phyloP scores from a whole-genome alignment of 2,329 filamentous ascomycete species.

The Acrocalymma vagum region DNA sequence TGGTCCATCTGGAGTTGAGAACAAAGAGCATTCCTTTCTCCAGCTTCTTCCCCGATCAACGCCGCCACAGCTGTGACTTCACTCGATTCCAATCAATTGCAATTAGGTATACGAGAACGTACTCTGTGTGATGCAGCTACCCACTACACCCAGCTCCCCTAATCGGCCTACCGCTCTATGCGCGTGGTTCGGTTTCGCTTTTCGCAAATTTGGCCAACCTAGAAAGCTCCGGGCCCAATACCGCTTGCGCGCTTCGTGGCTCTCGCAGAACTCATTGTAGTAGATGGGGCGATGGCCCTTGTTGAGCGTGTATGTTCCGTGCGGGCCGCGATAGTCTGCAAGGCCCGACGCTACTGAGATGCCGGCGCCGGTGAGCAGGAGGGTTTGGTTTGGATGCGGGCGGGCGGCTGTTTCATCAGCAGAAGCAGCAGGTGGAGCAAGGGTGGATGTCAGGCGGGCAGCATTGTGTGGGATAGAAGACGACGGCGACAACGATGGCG shows the following conservation, averaged over 20 bases:
- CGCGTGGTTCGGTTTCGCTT: conserved; percentile 79
- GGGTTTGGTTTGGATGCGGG: conserved; percentile 56
- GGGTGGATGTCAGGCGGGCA: too few relatives aligned
- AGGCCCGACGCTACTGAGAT: conserved; percentile 93
- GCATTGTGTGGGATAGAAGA: too few relatives aligned
- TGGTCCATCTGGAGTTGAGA: too few relatives aligned
- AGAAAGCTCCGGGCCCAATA: conserved; percentile 97
- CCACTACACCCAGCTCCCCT: conserved; percentile 75
- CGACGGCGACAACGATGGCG: background rate
- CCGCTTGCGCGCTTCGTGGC: conserved; percentile 84
- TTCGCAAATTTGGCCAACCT: conserved; percentile 84
- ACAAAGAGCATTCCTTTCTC: too few relatives aligned
- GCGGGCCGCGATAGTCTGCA: conserved; percentile 88
- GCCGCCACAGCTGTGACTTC: too few relatives aligned
- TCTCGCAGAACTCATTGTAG: conserved; percentile 84
- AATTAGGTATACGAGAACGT: conserved; percentile 20
- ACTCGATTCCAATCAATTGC: too few relatives aligned
- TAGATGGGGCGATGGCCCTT: conserved; percentile 91
- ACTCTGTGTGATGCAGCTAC: conserved; percentile 86
- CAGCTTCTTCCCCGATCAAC: too few relatives aligned
- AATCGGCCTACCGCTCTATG: conserved; percentile 81
- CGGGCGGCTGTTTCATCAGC: too few relatives aligned
- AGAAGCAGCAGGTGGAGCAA: too few relatives aligned
- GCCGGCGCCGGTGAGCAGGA: conserved; percentile 82
- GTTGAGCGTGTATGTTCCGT: conserved; percentile 93